Evolutionary conservation across 73 alveolate species (phyloP).

Genomic region (Paramecium octaurelia): DNA sequence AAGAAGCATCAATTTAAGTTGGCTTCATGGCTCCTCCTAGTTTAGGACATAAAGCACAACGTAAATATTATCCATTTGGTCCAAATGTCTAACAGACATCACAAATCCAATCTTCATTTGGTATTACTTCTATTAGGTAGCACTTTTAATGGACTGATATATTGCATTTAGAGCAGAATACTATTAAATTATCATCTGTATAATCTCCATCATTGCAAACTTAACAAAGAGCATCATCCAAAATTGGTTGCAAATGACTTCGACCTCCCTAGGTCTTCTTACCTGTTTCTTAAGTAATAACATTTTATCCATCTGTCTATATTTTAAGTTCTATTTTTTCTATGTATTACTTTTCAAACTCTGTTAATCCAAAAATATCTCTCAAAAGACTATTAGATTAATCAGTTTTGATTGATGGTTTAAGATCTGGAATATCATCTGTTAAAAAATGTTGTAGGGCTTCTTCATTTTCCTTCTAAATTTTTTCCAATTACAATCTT

Average conservation of each 20-base stretch:
- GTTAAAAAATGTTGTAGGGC: background rate
- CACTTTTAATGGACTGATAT: conserved; percentile 67
- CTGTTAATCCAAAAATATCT: conserved; percentile 41
- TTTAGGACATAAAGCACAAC: conserved; percentile 64
- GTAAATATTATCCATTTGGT: conserved; percentile 35
- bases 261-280: background rate
- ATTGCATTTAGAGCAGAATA: conserved; percentile 61
- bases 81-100: conserved; percentile 60
- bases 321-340: background rate
- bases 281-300: background rate
- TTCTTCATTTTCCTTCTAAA: background rate
- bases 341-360: background rate
- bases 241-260: background rate
- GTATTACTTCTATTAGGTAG: conserved; percentile 52
- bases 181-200: conserved; percentile 64
- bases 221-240: conserved; percentile 61
- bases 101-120: conserved; percentile 65
- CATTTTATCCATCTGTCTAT: background rate
- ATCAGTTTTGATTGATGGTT: background rate
- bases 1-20: background rate
- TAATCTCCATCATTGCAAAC: conserved; percentile 67
- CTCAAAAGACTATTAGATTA: background rate
- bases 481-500: background rate
- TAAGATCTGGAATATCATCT: background rate
- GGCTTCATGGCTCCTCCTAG: conserved; percentile 66